These are phyloP conservation scores for Colletotrichum graminicola DNA, from an alignment of 2,329 filamentous ascomycete species.

Conservation along the genomic window DNA sequence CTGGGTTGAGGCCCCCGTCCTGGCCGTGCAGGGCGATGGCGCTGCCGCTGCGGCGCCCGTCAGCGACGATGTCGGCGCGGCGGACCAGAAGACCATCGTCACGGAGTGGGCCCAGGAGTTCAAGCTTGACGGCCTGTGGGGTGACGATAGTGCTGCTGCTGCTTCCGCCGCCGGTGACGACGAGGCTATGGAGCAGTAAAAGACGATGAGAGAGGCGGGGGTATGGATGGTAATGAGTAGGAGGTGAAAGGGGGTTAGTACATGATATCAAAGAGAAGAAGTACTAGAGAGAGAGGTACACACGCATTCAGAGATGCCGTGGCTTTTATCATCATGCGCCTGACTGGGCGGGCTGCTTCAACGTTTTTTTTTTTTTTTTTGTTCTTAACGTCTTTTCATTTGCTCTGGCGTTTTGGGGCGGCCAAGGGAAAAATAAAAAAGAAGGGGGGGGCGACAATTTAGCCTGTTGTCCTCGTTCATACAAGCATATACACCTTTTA, in stretches of 20 bases:
- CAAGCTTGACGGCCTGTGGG: conserved; percentile 93
- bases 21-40: conserved; percentile 63
- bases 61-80: conserved; percentile 60
- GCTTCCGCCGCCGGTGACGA: conserved; percentile 46
- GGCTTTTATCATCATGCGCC: conserved; percentile 18
- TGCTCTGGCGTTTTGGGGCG: conserved; percentile 35
- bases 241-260: neutral
- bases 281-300: neutral
- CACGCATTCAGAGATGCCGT: neutral
- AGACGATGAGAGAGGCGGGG: neutral
- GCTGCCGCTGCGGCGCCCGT: conserved; percentile 48
- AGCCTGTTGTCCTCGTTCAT: conserved; percentile 29
- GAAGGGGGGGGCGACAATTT: conserved; percentile 11
- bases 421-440: conserved; percentile 30
- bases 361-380: neutral
- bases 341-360: conserved; percentile 17
- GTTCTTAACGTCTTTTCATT: conserved; percentile 1
- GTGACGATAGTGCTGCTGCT: conserved; percentile 59
- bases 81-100: conserved; percentile 87
- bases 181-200: conserved; percentile 67
- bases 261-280: conserved; percentile 31
- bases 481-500: conserved; percentile 21
- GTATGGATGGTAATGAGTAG: conserved; percentile 24
- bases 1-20: conserved; percentile 83
- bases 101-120: conserved; percentile 95